Base-by-base conservation (phyloP, 2,329 filamentous ascomycete genomes). In the Colletotrichum liaoningense region DNA sequence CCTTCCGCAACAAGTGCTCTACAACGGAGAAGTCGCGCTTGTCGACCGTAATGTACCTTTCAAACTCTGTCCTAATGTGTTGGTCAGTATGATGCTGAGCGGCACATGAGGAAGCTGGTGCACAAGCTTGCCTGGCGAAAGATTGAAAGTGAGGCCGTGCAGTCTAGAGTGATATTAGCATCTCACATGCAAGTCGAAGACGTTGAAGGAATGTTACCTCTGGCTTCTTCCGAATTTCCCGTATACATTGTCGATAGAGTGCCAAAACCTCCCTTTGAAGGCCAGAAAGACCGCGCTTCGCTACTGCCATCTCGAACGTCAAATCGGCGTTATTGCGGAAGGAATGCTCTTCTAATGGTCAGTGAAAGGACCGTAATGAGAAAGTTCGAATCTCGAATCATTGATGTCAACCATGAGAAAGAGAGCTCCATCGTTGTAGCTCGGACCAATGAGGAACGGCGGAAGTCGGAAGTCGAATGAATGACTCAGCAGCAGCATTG, bases 181-280 rank as follows among this genome's bases (percentile, higher is more conserved):
- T 67, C 49, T 58, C 54, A 58, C 28, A 19, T 68, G 49, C 26
- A 49, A 24, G 64, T 26, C 24, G 11, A 52, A 55, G 14, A 35
- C 19, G 12, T 4, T 12, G 14, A 38, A 33, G 46, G 24, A 14
- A 24, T 62, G 78, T 75, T 82, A 96, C 94, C 78, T 84, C 81
- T 63, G 95, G 95, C 82, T 99, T 98, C 79, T 92, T 92, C 73
- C 93, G 90, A 72, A 93, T 92, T 79, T 94, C 94, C 73, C 95
- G 91, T 30, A 99, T 86, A 79, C 96, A 98, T 80, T 91, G 90
- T 72, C 96, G 92, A 82, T 98, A 99, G 16, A 99, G 89, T 42
- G 91, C 88, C 64, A 98, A 83, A 4, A 98, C 96, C 79, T 98
- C 95, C 78, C 90, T 93, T 81, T 98, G 96, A n/a, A 98, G 87